Evolutionary conservation across 345 rosid species (phyloP).

Genomic region (Microthlaspi erraticum): DNA sequence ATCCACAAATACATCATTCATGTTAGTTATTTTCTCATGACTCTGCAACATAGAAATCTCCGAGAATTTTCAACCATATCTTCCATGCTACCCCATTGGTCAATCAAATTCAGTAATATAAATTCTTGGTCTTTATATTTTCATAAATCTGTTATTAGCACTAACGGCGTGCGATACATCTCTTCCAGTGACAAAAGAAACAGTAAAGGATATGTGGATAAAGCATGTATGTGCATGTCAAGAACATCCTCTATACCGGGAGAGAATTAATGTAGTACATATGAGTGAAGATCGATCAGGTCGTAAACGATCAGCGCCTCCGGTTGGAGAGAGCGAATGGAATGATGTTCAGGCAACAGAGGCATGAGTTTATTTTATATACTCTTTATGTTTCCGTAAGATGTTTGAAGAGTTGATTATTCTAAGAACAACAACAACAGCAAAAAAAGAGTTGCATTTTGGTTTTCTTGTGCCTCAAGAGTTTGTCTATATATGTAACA

Average conservation of each 20-base stretch:
- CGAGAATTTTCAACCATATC: no score
- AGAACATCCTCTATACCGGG: slow-evolving; percentile 48
- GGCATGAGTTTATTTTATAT: slow-evolving; percentile 56
- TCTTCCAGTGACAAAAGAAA: slow-evolving; percentile 70
- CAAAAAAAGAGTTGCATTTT: slow-evolving; percentile 7
- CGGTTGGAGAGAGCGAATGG: slow-evolving; percentile 77
- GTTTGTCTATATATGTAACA: no score
- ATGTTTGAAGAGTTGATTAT: slow-evolving; percentile 3
- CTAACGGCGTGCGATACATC: slow-evolving; percentile 51
- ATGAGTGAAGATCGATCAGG: slow-evolving; percentile 67
- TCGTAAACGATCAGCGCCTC: slow-evolving; percentile 48
- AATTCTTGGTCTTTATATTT: no score
- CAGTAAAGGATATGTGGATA: slow-evolving; percentile 82
- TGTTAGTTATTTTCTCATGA: no score
- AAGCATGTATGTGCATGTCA: slow-evolving; percentile 84
- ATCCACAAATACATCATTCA: neutral
- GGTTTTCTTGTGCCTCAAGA: slow-evolving; percentile 21
- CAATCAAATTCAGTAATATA: no score
- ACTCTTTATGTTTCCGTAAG: slow-evolving; percentile 2
- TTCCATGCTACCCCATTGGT: no score
- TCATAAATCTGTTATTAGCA: no score
- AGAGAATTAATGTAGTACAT: slow-evolving; percentile 53
- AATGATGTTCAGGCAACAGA: slow-evolving; percentile 93
- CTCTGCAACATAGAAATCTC: no score
- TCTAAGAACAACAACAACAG: neutral